These are phyloP conservation scores for Xylaria telfairii DNA, from an alignment of 495 filamentous ascomycete genomes.

Conservation along the genomic window DNA sequence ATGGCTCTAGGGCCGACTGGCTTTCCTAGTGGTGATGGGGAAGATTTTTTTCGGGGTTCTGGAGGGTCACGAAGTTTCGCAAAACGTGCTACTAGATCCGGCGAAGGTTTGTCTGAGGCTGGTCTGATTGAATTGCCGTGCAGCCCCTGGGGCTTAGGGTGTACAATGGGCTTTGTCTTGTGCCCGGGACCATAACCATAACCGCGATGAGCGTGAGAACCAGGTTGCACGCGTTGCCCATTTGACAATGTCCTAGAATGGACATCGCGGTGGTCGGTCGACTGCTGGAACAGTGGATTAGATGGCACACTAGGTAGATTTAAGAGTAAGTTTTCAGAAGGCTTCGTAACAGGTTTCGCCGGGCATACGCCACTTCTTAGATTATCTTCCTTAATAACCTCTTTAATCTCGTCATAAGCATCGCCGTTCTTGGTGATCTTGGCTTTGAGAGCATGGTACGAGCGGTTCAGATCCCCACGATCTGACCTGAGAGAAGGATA, in stretches of 20 bases:
- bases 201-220: background rate
- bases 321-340: background rate
- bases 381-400: slow-evolving; percentile 73
- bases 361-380: slow-evolving; percentile 56
- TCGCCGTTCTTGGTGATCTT: slow-evolving; percentile 49
- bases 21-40: background rate
- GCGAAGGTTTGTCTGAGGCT: slow-evolving; percentile 28
- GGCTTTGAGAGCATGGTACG: slow-evolving; percentile 56
- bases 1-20: slow-evolving; percentile 42
- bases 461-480: slow-evolving; percentile 51
- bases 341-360: slow-evolving; percentile 20
- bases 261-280: slow-evolving; percentile 20
- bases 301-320: slow-evolving; percentile 20
- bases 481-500: slow-evolving; percentile 59
- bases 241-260: background rate
- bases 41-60: slow-evolving; percentile 37
- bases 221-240: background rate
- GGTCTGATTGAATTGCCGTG: slow-evolving; percentile 59
- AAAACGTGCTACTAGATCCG: slow-evolving; percentile 64
- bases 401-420: slow-evolving; percentile 64
- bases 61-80: slow-evolving; percentile 57
- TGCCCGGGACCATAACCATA: background rate
- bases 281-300: slow-evolving; percentile 7
- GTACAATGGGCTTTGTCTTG: slow-evolving; percentile 57
- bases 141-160: slow-evolving; percentile 67